Conservation (phyloP, 2,329 filamentous ascomycete species). For the Dothistroma pini region DNA sequence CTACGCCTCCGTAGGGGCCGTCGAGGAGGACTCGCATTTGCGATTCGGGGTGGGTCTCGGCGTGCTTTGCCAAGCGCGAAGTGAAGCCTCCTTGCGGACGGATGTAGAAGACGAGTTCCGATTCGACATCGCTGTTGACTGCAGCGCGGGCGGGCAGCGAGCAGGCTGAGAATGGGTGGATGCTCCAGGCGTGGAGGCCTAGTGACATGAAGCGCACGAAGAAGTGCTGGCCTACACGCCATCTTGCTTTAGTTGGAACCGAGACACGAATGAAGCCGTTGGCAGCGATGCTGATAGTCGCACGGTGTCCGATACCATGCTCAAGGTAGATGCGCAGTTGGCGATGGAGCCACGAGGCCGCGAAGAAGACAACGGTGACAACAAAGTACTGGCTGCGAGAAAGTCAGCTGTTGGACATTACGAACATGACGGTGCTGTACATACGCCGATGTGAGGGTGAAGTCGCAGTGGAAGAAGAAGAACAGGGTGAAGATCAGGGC, state of each 20-base stretch:
- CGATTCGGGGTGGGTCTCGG: slow-evolving; percentile 25
- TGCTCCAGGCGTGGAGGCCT: slow-evolving; percentile 44
- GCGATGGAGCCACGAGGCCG: slow-evolving; percentile 45
- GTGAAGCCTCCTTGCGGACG: slow-evolving; percentile 50
- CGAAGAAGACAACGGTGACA: slow-evolving; percentile 52
- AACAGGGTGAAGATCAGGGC: slow-evolving; percentile 55
- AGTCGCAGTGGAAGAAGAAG: slow-evolving; percentile 59
- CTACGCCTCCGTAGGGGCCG: slow-evolving; percentile 56
- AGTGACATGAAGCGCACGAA: slow-evolving; percentile 52
- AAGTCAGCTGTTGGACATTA: background rate
- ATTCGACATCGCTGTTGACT: slow-evolving; percentile 19
- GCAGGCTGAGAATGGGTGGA: slow-evolving; percentile 56
- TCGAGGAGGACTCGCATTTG: slow-evolving; percentile 50
- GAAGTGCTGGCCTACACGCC: slow-evolving; percentile 53
- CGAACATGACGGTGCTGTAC: background rate
- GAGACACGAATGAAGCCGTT: slow-evolving; percentile 43
- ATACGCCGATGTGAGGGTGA: slow-evolving; percentile 52
- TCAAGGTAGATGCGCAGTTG: slow-evolving; percentile 48
- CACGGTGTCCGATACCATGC: slow-evolving; percentile 47
- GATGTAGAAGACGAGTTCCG: slow-evolving; percentile 53
- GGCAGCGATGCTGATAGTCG: slow-evolving; percentile 40
- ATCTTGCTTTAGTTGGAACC: slow-evolving; percentile 45
- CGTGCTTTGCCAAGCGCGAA: slow-evolving; percentile 39
- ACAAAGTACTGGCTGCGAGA: slow-evolving; percentile 57
- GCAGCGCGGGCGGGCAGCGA: slow-evolving; percentile 39